These are phyloP conservation scores for Aureobasidium melanogenum DNA, from an alignment of 2,329 filamentous ascomycete species.

Conservation along the genomic window DNA sequence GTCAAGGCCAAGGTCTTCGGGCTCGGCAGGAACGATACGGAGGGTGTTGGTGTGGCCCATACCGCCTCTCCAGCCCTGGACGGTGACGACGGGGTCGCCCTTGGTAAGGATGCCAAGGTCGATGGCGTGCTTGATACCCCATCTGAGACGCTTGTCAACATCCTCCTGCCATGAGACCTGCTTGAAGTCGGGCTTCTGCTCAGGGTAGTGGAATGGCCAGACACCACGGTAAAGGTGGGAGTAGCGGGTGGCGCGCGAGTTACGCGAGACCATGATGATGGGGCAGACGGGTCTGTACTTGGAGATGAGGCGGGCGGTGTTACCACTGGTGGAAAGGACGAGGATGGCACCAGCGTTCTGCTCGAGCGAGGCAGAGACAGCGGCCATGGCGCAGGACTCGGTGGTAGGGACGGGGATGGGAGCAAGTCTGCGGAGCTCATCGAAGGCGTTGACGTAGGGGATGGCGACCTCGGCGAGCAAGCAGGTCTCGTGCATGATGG, in stretches of 20 bases:
- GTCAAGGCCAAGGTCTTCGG: conserved; percentile 41
- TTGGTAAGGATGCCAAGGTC: conserved; percentile 66
- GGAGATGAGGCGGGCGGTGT: conserved; percentile 87
- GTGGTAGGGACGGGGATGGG: conserved; percentile 76
- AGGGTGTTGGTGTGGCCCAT: conserved; percentile 85
- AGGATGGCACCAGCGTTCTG: conserved; percentile 94
- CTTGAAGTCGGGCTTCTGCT: conserved; percentile 89
- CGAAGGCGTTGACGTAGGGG: conserved; percentile 91
- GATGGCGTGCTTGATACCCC: conserved; percentile 83
- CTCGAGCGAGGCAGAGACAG: conserved; percentile 89
- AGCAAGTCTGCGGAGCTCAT: conserved; percentile 80
- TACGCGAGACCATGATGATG: conserved; percentile 98
- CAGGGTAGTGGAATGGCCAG: conserved; percentile 91
- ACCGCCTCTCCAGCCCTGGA: conserved; percentile 85
- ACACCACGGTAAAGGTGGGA: conserved; percentile 95
- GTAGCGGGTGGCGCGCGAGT: conserved; percentile 72
- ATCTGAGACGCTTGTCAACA: conserved; percentile 94
- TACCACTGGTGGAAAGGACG: conserved; percentile 87
- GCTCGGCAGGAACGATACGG: conserved; percentile 41
- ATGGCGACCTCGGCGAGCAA: conserved; percentile 95
- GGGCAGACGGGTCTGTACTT: conserved; percentile 99
- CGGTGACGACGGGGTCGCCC: conserved; percentile 70
- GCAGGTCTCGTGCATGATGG: conserved; percentile 97
- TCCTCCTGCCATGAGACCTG: conserved; percentile 97
- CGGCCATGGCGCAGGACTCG: conserved; percentile 92